Percentiles rank a stretch among this genome's conserved stretches.
Conservation (phyloP, 1,284 basidiomycete species). For the Retiboletus flavoniger region DNA sequence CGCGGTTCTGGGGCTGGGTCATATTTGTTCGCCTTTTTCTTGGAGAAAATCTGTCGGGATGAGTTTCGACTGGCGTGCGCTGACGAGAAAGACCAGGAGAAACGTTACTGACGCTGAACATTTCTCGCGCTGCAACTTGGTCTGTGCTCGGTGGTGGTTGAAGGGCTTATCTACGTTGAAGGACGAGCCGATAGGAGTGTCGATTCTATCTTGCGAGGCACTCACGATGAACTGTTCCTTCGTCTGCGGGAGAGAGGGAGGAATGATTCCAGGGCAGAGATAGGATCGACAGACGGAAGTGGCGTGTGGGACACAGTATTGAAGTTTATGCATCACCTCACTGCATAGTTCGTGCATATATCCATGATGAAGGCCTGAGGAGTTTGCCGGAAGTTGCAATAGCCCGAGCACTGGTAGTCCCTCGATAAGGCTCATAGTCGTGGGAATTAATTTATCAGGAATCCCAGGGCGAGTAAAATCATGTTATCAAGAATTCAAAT, state of each 20-base stretch:
- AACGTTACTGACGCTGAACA: neutral
- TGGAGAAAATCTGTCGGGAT: neutral
- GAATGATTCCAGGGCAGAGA: neutral
- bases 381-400: neutral
- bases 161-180: neutral
- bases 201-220: neutral
- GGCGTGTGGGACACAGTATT: too few species aligned
- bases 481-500: too few species aligned
- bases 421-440: too few species aligned
- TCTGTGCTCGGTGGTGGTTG: neutral
- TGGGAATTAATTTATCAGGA: too few species aligned
- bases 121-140: neutral
- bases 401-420: too few species aligned
- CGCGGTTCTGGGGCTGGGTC: neutral
- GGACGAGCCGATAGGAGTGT: neutral
- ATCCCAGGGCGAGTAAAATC: too few species aligned
- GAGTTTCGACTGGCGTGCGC: neutral
- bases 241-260: too few species aligned
- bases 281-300: neutral
- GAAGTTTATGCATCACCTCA: neutral
- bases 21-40: neutral
- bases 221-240: too few species aligned
- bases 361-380: neutral
- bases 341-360: neutral
- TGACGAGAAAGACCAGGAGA: neutral